Conservation (phyloP, 257 asterid genomes). For the Ehretia macrophylla region DNA sequence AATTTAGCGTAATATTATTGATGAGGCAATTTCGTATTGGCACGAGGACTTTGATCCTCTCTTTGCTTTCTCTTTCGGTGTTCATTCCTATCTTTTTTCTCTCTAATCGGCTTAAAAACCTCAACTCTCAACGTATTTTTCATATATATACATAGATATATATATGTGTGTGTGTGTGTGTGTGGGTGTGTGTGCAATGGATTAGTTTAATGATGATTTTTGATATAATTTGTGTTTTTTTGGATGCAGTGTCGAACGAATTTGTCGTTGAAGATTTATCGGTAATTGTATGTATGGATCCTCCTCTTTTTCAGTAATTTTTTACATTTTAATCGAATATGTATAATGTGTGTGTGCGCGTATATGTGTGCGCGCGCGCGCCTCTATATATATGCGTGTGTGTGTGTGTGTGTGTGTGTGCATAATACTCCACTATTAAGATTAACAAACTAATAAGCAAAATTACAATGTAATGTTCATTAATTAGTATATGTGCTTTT, state of each 20-base stretch:
- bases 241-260: slow-evolving; percentile 49
- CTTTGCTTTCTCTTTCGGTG: slow-evolving; percentile 59
- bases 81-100: slow-evolving; percentile 56
- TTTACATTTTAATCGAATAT: too few relatives aligned
- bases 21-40: slow-evolving; percentile 63
- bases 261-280: slow-evolving; percentile 74
- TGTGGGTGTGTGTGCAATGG: neutral
- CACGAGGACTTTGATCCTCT: slow-evolving; percentile 90
- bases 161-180: neutral
- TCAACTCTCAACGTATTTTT: slow-evolving; percentile 47
- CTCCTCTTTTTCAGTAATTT: neutral
- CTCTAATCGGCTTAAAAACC: slow-evolving; percentile 53
- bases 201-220: slow-evolving; percentile 1
- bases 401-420: neutral
- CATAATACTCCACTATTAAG: too few relatives aligned
- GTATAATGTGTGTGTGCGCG: neutral
- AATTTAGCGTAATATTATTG: too few relatives aligned
- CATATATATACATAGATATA: too few relatives aligned
- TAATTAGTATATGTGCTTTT: too few relatives aligned
- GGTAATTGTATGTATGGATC: slow-evolving; percentile 47
- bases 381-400: neutral
- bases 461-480: too few relatives aligned
- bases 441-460: too few relatives aligned
- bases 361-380: too few relatives aligned
- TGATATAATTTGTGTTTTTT: slow-evolving; percentile 13